Percentiles rank a stretch among this genome's conserved stretches.
Evolutionary conservation across 2,329 filamentous ascomycete genomes (phyloP).

Genomic region (Penicillium hordei): DNA sequence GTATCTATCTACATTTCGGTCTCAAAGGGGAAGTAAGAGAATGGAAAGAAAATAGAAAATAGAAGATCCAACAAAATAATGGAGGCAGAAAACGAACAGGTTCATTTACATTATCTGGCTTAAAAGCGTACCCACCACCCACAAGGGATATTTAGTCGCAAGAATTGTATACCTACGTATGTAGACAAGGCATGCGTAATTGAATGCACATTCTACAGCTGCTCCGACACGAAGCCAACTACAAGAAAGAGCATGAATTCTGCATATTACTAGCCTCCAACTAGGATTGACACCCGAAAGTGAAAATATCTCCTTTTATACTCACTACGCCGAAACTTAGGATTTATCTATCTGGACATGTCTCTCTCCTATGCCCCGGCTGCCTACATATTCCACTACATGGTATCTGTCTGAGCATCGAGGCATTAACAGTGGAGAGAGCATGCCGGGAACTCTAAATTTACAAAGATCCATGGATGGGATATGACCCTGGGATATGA

Average conservation of each 20-base stretch:
- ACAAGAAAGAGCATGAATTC: background rate
- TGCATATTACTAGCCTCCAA: background rate
- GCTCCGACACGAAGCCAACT: background rate
- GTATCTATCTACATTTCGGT: background rate
- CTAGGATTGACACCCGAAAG: background rate
- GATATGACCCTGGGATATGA: background rate
- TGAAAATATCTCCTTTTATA: background rate
- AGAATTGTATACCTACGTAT: background rate
- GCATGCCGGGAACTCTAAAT: background rate
- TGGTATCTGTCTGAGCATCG: background rate
- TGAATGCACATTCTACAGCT: background rate
- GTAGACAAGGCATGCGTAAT: background rate
- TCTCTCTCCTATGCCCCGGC: no score
- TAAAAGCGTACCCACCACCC: background rate
- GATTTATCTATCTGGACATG: no score
- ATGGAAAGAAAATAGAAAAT: background rate
- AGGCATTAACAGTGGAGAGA: background rate
- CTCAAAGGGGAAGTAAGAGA: background rate
- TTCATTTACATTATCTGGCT: background rate
- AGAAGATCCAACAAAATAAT: background rate
- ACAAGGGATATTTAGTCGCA: background rate
- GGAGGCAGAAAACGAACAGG: background rate
- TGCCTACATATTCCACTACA: no score
- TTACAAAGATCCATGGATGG: background rate
- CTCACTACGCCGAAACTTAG: background rate